Conservation (phyloP, 257 asterid genomes). For the Solanum bukasovii region DNA sequence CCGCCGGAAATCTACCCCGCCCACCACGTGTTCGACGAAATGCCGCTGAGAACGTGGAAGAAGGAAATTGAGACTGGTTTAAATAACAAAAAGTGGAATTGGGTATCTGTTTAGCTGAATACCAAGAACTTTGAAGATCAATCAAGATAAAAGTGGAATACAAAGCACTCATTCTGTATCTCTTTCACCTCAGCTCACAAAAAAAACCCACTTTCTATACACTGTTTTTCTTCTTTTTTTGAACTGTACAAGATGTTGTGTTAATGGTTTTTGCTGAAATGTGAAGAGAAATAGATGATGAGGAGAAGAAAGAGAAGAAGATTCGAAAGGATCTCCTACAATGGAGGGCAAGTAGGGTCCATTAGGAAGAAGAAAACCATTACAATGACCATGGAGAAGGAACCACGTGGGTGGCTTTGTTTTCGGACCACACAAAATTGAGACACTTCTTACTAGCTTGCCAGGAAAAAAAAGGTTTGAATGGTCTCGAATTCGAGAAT, state of each 20-base stretch:
- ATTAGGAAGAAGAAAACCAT: neutral
- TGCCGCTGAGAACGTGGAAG: conserved; percentile 39
- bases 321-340: conserved; percentile 4
- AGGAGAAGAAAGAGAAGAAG: neutral
- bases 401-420: conserved; percentile 6
- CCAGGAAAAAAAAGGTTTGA: neutral
- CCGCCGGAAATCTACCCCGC: conserved; percentile 37
- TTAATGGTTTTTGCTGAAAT: neutral
- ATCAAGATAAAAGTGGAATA: conserved; percentile 57
- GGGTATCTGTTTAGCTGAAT: conserved; percentile 55
- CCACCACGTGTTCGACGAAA: conserved; percentile 58
- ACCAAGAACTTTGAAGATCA: conserved; percentile 60
- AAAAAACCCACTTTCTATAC: neutral
- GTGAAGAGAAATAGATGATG: conserved; percentile 5
- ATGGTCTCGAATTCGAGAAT: neutral
- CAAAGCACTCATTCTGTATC: conserved; percentile 47
- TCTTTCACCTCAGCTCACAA: neutral
- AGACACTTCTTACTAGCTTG: neutral
- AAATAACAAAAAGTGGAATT: conserved; percentile 45
- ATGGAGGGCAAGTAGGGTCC: neutral
- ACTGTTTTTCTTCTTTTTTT: neutral
- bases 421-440: neutral
- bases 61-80: conserved; percentile 2
- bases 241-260: neutral
- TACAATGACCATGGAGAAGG: neutral